A percentile compares a stretch with the other conserved stretches of the same genome.
phyloP scores from a whole-genome alignment of 768 basidiomycete genomes.

The Chalciporus pseudorubinellus region DNA sequence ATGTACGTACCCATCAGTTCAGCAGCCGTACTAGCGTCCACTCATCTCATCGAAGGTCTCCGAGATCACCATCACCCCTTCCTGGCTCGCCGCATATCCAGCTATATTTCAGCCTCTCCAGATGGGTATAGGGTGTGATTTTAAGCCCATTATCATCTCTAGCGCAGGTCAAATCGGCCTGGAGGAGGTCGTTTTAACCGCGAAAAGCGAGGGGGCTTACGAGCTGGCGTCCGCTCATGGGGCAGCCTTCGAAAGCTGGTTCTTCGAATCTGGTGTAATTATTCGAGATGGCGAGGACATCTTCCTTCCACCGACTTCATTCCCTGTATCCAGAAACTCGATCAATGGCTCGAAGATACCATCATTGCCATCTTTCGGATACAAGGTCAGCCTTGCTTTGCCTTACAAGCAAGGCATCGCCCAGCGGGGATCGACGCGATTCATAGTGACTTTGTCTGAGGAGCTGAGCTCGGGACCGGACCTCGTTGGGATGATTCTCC shows the following conservation, averaged over 20 bases:
- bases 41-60: constrained; percentile 33
- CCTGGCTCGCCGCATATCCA: constrained; percentile 39
- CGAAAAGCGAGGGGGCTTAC: constrained; percentile 51
- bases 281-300: constrained; percentile 51
- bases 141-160: constrained; percentile 19
- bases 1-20: constrained; percentile 32
- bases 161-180: constrained; percentile 35
- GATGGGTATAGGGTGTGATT: background rate
- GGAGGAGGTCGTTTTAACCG: constrained; percentile 52
- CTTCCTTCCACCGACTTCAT: constrained; percentile 22
- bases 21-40: background rate
- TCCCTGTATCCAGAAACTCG: constrained; percentile 17
- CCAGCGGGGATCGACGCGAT: constrained; percentile 44
- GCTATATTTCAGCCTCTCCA: constrained; percentile 35
- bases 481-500: background rate
- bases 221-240: constrained; percentile 35
- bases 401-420: constrained; percentile 74
- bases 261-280: constrained; percentile 42
- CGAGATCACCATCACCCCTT: constrained; percentile 36
- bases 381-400: constrained; percentile 57
- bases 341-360: background rate
- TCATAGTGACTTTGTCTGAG: constrained; percentile 46
- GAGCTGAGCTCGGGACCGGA: constrained; percentile 1
- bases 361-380: constrained; percentile 31
- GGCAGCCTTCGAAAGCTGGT: constrained; percentile 41